Percentiles rank a stretch among this genome's conserved stretches.
These are phyloP conservation scores for Neospora caninum DNA, from an alignment of 169 alveolate genomes.

Conservation along the genomic window DNA sequence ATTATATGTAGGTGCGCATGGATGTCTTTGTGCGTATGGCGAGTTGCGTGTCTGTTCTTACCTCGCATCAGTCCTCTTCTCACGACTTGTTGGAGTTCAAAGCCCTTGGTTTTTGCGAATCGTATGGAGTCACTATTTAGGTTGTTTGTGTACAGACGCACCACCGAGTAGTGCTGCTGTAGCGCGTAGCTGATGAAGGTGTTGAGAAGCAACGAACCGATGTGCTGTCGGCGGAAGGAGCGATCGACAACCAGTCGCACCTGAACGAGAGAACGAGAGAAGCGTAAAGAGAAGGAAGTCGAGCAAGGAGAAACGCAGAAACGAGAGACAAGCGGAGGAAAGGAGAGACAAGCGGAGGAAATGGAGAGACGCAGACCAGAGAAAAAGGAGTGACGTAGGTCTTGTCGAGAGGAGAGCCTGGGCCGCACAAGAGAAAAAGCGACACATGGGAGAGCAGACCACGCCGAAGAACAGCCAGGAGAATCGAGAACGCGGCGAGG, in stretches of 20 bases:
- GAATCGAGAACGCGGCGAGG: no score
- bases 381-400: no score
- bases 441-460: no score
- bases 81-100: conserved; percentile 19
- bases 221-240: conserved; percentile 2
- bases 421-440: no score
- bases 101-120: conserved; percentile 15
- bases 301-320: neutral
- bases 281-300: no score
- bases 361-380: neutral
- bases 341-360: neutral
- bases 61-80: conserved; percentile 13
- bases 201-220: conserved; percentile 14
- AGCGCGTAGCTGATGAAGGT: conserved; percentile 17
- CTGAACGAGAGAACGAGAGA: neutral
- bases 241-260: conserved; percentile 20
- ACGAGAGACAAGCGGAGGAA: neutral
- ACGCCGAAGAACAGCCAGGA: no score
- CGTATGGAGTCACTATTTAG: conserved; percentile 1
- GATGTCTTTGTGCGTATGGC: no score
- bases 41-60: neutral
- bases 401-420: no score
- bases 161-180: conserved; percentile 15
- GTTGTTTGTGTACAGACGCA: neutral
- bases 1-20: no score